Evolutionary conservation across 208 protist genomes (phyloP).

Genomic region (Blastocrithidia nonstop): DNA sequence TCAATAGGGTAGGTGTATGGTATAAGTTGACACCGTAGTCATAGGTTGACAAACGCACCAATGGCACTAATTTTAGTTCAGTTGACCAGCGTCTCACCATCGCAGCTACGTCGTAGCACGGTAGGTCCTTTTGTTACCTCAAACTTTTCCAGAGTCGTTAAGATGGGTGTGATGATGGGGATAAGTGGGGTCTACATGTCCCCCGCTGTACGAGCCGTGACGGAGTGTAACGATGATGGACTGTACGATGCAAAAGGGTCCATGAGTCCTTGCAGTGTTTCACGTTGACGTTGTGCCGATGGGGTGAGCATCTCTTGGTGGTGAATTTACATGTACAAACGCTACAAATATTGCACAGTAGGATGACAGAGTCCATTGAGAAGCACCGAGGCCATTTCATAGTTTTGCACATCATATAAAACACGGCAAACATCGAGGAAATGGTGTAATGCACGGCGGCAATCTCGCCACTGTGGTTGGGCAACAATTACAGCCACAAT

Average conservation of each 20-base stretch:
- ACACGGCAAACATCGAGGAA: slow-evolving; percentile 26
- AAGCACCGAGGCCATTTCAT: slow-evolving; percentile 40
- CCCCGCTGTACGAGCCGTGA: slow-evolving; percentile 18
- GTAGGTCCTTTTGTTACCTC: slow-evolving; percentile 21
- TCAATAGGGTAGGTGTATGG: slow-evolving; percentile 30
- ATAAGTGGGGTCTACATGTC: slow-evolving; percentile 52
- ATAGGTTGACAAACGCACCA: slow-evolving; percentile 27
- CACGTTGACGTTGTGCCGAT: slow-evolving; percentile 14
- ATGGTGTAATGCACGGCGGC: slow-evolving; percentile 14
- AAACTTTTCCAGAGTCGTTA: slow-evolving; percentile 27
- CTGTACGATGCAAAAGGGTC: slow-evolving; percentile 50
- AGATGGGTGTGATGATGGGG: slow-evolving; percentile 30
- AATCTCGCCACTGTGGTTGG: slow-evolving; percentile 18
- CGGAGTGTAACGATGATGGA: slow-evolving; percentile 35
- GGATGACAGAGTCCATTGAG: slow-evolving; percentile 37
- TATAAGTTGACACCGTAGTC: slow-evolving; percentile 41
- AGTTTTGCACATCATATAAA: slow-evolving; percentile 56
- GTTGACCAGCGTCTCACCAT: slow-evolving; percentile 31
- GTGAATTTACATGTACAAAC: slow-evolving; percentile 9
- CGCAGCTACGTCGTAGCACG: slow-evolving; percentile 12
- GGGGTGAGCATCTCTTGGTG: slow-evolving; percentile 14
- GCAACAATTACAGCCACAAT: slow-evolving; percentile 24
- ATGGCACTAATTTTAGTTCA: slow-evolving; percentile 42
- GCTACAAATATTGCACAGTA: slow-evolving; percentile 14
- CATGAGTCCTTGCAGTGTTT: slow-evolving; percentile 32